Conservation (phyloP, 306 rosid species). For the Fagus crenata region DNA sequence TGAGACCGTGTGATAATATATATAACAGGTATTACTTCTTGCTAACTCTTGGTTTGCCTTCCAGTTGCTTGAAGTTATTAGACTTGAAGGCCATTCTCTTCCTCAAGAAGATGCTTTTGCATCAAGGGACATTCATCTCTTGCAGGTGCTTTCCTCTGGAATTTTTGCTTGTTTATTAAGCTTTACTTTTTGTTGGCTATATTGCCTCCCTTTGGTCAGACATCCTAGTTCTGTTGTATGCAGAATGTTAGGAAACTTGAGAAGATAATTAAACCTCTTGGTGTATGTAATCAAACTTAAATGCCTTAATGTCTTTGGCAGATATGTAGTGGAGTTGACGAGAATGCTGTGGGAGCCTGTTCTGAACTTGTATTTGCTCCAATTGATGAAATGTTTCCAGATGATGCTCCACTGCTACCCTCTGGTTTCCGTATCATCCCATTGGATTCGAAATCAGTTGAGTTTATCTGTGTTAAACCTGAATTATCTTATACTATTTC, state of each 20-base stretch:
- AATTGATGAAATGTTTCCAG: slow-evolving; percentile 87
- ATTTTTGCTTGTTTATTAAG: background rate
- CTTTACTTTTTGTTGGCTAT: background rate
- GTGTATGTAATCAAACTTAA: background rate
- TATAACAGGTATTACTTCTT: slow-evolving; percentile 1
- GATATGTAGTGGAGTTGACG: slow-evolving; percentile 83
- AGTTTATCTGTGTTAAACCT: slow-evolving; percentile 35
- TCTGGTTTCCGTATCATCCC: slow-evolving; percentile 97
- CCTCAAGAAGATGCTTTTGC: slow-evolving; percentile 85
- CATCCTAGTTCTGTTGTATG: too few relatives aligned
- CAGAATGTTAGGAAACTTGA: too few relatives aligned
- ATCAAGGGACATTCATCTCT: slow-evolving; percentile 88
- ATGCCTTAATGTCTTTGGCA: slow-evolving; percentile 27
- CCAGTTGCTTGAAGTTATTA: slow-evolving; percentile 89
- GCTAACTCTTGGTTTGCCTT: slow-evolving; percentile 19
- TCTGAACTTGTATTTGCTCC: slow-evolving; percentile 91
- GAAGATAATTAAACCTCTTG: background rate
- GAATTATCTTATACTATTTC: background rate
- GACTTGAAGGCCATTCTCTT: slow-evolving; percentile 92
- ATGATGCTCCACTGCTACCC: slow-evolving; percentile 83
- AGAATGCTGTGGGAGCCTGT: slow-evolving; percentile 76
- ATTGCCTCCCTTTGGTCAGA: background rate
- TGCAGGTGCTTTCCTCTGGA: slow-evolving; percentile 61
- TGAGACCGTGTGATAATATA: background rate
- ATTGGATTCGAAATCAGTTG: slow-evolving; percentile 89